Conservation (phyloP, 208 protist species). For the Trichomonas tenax region DNA sequence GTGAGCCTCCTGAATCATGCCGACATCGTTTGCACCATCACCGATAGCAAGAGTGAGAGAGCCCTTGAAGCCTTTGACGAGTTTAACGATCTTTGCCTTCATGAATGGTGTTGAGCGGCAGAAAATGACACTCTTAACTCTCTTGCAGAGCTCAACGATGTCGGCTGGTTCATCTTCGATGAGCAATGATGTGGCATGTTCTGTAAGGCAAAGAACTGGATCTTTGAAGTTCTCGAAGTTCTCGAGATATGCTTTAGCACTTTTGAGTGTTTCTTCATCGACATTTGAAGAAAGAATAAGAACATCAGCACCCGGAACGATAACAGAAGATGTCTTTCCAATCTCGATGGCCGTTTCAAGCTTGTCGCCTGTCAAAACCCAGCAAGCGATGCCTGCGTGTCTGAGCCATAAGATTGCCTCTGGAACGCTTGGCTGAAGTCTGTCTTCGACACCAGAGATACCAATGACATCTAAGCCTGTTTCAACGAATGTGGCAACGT, state of each 20-base stretch:
- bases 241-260: background rate
- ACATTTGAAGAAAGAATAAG: background rate
- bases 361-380: slow-evolving; percentile 97
- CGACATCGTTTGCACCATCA: slow-evolving; percentile 44
- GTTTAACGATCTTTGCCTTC: slow-evolving; percentile 83
- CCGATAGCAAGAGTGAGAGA: slow-evolving; percentile 39
- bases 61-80: slow-evolving; percentile 36
- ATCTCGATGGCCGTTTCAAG: slow-evolving; percentile 49
- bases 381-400: slow-evolving; percentile 27
- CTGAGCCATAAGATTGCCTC: background rate
- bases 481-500: background rate
- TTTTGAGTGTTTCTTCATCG: background rate
- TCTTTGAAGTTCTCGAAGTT: background rate
- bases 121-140: slow-evolving; percentile 69
- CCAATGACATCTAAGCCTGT: background rate
- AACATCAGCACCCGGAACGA: background rate
- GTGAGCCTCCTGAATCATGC: slow-evolving; percentile 42
- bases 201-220: slow-evolving; percentile 24
- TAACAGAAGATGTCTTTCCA: slow-evolving; percentile 30
- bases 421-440: background rate
- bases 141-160: slow-evolving; percentile 40
- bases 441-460: background rate
- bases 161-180: background rate
- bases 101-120: slow-evolving; percentile 86
- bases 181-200: background rate